Conservation (phyloP, 1,284 basidiomycete genomes). For the Rhodotorula sp. region DNA sequence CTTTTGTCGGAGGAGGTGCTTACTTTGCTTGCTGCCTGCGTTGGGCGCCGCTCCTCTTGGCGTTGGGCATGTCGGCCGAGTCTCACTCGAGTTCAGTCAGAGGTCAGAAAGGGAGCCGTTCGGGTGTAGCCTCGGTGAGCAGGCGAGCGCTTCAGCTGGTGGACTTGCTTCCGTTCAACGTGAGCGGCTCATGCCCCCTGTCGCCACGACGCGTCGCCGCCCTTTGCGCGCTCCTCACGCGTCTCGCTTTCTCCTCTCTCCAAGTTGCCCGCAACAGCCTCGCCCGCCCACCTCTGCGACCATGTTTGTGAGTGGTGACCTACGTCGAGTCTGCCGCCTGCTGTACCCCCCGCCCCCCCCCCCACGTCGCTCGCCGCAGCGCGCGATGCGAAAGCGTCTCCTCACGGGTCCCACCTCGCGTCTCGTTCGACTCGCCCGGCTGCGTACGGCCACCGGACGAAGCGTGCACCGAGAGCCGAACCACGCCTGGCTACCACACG, state of each 20-base stretch:
- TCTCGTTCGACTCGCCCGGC: neutral
- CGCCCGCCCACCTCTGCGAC: neutral
- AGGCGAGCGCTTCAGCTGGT: too few species aligned
- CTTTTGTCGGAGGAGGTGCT: neutral
- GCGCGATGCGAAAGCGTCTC: neutral
- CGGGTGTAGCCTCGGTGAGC: too few species aligned
- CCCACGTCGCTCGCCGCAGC: neutral
- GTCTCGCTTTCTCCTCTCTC: neutral
- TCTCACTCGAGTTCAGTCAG: neutral
- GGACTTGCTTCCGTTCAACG: too few species aligned
- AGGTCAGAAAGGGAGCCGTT: too few species aligned
- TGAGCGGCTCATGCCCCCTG: neutral
- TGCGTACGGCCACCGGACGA: neutral
- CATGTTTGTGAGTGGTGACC: neutral
- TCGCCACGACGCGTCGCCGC: neutral
- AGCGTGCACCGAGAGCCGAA: neutral
- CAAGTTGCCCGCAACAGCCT: too few species aligned
- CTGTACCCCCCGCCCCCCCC: neutral
- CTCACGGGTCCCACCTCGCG: neutral
- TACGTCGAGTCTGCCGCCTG: neutral
- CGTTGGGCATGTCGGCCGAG: slow-evolving; percentile 28
- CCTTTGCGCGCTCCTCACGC: neutral
- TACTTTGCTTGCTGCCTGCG: slow-evolving; percentile 2
- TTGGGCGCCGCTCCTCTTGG: slow-evolving; percentile 23
- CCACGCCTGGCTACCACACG: neutral